Base-by-base conservation (phyloP, 768 basidiomycete species). In the Lactarius trivialis region DNA sequence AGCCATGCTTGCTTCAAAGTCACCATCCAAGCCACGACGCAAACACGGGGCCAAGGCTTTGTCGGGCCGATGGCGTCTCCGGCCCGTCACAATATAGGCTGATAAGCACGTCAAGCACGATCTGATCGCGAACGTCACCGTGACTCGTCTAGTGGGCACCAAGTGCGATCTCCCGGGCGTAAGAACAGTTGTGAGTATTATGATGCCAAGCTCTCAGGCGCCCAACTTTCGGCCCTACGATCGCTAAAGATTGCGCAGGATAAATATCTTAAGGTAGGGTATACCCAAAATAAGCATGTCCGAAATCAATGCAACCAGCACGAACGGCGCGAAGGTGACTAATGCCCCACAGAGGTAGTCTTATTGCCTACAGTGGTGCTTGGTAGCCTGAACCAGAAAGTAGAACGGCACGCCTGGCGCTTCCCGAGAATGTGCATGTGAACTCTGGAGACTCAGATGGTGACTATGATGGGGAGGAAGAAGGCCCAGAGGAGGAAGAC, bases 401-500 rank as follows among this genome's bases (percentile, higher is more conserved):
- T 24, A 67, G 67, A 60, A 60, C 60, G 11, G 67, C 67, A 34
- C 67, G 67, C 24, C 21, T 67, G 15, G 65, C 58, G 9, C 28
- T 60, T 30, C 65, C 67, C 37, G 64, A 62, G 28, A 32, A 53
- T 26, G 6, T 59, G 9, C 55, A 64, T 36, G n/a, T 33, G 17
- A 50, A 48, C 32, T 51, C 60, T 30, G 61, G 55, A 26, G 76
- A 82, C 58, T 76, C 76, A 0, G 84, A 81, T 41, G 81, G 72
- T 26, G 78, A 84, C 28, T 83, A 85, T 53, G 84, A 81, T 3
- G 85, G 72, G 21, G 85, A 71, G 7, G 71, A 71, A 21, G 71
- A 70, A 12, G 67, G 56, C 17, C 70, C 68, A 9, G 71, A 71
- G 28, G 70, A 65, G 12, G 72, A 72, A 36, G 65, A 70, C 34